Percentiles rank a stretch among this genome's conserved stretches.
Conservation (phyloP, 148 eudicot species). For the Nepenthes gracilis region DNA sequence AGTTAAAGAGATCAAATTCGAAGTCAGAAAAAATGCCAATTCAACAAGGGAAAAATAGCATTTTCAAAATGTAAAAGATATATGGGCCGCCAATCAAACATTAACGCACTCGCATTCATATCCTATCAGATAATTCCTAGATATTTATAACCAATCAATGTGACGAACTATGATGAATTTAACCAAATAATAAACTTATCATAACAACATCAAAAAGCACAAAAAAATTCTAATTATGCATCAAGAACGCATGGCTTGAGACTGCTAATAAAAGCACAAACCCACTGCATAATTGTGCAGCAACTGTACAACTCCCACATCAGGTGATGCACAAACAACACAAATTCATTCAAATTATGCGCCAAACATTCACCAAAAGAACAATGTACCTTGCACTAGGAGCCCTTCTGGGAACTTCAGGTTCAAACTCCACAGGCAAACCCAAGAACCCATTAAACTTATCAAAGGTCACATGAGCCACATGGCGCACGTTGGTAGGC, state of each 20-base stretch:
- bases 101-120: neutral
- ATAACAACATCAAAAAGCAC: constrained; percentile 6
- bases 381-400: constrained; percentile 92
- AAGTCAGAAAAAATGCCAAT: neutral
- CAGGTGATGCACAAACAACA: no score
- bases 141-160: neutral
- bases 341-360: constrained; percentile 3
- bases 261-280: no score
- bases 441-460: constrained; percentile 96
- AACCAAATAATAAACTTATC: no score
- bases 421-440: constrained; percentile 98
- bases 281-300: no score
- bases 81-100: neutral
- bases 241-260: neutral
- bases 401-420: constrained; percentile 83
- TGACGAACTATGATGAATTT: no score
- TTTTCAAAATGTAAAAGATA: neutral
- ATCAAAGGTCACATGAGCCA: constrained; percentile 96
- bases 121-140: neutral
- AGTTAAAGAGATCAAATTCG: neutral
- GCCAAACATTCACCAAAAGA: constrained; percentile 2
- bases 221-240: constrained; percentile 7
- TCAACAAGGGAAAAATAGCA: neutral
- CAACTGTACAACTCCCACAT: no score
- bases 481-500: constrained; percentile 94